phyloP scores from a whole-genome alignment of 2,329 filamentous ascomycete genomes.

The Graphilbum sp. region DNA sequence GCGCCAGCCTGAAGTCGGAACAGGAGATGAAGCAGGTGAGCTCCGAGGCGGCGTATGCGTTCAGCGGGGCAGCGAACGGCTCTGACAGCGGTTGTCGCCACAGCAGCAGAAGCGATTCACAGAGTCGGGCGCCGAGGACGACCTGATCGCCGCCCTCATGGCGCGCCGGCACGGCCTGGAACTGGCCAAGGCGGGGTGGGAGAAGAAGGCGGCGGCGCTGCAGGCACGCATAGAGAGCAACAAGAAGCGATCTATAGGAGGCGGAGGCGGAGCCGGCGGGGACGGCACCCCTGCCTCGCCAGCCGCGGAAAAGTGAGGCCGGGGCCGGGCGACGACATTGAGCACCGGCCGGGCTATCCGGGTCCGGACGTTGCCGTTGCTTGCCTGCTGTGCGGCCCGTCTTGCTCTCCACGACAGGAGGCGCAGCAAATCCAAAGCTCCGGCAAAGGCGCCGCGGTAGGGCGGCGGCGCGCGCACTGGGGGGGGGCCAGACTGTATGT shows the following conservation, averaged over 20 bases:
- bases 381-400: too few species aligned
- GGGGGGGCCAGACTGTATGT: too few species aligned
- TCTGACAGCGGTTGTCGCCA: too few species aligned
- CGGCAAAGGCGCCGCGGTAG: too few species aligned
- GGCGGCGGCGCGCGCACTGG: too few species aligned
- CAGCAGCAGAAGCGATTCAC: background rate
- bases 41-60: background rate
- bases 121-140: conserved; percentile 11
- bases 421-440: too few species aligned
- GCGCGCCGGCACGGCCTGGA: conserved; percentile 12
- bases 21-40: conserved; percentile 10
- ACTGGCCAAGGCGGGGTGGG: conserved; percentile 12
- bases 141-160: conserved; percentile 16
- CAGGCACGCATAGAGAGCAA: conserved; percentile 12
- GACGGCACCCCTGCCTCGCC: background rate
- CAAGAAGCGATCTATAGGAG: background rate
- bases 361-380: too few species aligned
- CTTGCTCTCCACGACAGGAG: too few species aligned
- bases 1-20: conserved; percentile 17
- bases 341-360: too few species aligned
- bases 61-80: too few species aligned
- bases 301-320: too few species aligned
- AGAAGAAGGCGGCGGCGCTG: conserved; percentile 15
- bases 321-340: too few species aligned
- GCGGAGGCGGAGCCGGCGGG: background rate